Percentiles rank a stretch among this genome's conserved stretches.
phyloP scores from a whole-genome alignment of 2,329 filamentous ascomycete species.

The Trichophyton simii region DNA sequence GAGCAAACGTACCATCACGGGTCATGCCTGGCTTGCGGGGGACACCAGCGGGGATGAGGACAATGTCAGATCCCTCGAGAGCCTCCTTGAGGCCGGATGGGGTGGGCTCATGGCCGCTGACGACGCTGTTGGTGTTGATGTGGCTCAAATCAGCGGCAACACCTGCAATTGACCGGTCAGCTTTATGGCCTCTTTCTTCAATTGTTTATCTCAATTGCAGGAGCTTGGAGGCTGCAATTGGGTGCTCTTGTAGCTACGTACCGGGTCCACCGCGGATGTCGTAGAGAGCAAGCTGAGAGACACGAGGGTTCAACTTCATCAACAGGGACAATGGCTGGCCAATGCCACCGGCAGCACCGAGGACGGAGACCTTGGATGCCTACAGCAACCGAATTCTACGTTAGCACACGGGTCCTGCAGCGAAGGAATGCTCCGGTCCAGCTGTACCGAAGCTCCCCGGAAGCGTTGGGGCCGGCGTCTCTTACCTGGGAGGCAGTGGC shows the following conservation, averaged over 20 bases:
- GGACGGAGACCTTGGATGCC: constrained; percentile 94
- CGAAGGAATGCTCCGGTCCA: background rate
- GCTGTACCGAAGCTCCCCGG: background rate
- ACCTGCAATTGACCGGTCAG: constrained; percentile 44
- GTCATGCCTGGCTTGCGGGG: constrained; percentile 99
- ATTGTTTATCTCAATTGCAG: too few relatives aligned
- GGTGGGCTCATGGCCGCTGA: constrained; percentile 76
- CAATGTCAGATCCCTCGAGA: constrained; percentile 80
- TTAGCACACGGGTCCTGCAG: background rate
- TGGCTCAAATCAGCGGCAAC: constrained; percentile 96
- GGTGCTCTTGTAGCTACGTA: constrained; percentile 31
- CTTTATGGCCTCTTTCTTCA: background rate
- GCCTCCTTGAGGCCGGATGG: constrained; percentile 61
- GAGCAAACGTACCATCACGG: constrained; percentile 56
- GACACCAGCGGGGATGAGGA: constrained; percentile 95
- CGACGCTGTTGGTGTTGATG: constrained; percentile 96
- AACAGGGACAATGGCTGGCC: constrained; percentile 95
- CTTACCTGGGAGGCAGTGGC: constrained; percentile 62
- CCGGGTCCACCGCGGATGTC: constrained; percentile 91
- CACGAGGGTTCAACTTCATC: constrained; percentile 95
- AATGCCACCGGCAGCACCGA: constrained; percentile 95
- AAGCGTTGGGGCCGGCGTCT: constrained; percentile 9
- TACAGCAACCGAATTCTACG: constrained; percentile 28
- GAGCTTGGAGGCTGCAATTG: too few relatives aligned
- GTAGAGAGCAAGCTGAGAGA: constrained; percentile 89